A percentile compares a stretch with the other conserved stretches of the same genome.
These are phyloP conservation scores for Zymoseptoria passerinii DNA, from an alignment of 2,329 filamentous ascomycete species.

Conservation along the genomic window DNA sequence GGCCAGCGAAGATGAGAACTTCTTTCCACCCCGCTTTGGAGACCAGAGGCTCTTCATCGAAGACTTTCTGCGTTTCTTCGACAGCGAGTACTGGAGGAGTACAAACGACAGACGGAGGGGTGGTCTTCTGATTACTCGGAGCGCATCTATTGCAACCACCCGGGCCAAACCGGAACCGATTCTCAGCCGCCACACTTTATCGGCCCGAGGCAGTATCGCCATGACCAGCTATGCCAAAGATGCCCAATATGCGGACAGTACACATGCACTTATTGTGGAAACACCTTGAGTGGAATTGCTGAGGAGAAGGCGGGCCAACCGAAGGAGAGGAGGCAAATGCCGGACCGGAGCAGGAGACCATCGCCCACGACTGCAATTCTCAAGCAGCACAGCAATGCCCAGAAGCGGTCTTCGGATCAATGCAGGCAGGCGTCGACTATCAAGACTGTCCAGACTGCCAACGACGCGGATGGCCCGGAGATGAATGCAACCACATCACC, in stretches of 20 bases:
- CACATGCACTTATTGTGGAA: conserved; percentile 3
- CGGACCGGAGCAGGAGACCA: not conserved
- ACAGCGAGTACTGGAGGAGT: conserved; percentile 5
- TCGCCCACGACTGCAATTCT: conserved; percentile 9
- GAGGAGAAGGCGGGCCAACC: not conserved
- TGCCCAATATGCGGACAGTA: not conserved
- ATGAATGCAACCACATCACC: conserved; percentile 14
- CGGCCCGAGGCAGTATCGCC: not conserved
- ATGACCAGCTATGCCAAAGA: not conserved
- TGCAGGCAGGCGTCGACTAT: conserved; percentile 11
- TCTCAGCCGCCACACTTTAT: conserved; percentile 5
- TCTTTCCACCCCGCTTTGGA: conserved; percentile 15
- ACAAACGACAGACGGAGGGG: conserved; percentile 6
- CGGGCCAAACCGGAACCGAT: not conserved
- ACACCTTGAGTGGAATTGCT: not conserved
- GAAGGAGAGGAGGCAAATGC: conserved; percentile 1
- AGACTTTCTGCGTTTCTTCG: conserved; percentile 10
- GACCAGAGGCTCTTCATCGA: conserved; percentile 6
- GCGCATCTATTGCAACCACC: conserved; percentile 13
- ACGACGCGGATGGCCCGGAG: conserved; percentile 4
- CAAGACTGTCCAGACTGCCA: conserved; percentile 15
- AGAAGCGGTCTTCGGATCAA: conserved; percentile 9
- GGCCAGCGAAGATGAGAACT: conserved; percentile 5
- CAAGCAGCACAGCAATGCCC: not conserved
- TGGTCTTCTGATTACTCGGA: conserved; percentile 5